Conservation (phyloP, 352 stramenopile genomes). For the Globisporangium camurandrum region DNA sequence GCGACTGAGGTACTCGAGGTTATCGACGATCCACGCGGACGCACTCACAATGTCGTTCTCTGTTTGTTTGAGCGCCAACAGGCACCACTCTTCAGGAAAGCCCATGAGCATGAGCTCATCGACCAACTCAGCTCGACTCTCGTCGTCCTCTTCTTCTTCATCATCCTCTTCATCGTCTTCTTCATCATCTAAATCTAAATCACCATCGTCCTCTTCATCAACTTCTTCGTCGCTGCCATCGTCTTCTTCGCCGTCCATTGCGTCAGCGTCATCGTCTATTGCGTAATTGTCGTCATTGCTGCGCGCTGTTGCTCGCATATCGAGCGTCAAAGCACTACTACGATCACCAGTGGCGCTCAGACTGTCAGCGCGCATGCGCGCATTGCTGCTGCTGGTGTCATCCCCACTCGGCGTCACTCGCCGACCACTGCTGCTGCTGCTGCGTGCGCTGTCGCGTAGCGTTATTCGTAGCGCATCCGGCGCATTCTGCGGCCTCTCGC, state of each 20-base stretch:
- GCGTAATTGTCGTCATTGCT: not conserved
- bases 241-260: slow-evolving; percentile 5
- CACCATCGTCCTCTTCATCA: slow-evolving; percentile 15
- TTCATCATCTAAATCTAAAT: slow-evolving; percentile 21
- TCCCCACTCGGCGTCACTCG: not conserved
- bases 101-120: slow-evolving; percentile 91
- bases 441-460: not conserved
- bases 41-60: slow-evolving; percentile 87
- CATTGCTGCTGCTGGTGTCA: not conserved
- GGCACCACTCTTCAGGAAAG: slow-evolving; percentile 90
- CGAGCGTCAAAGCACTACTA: not conserved
- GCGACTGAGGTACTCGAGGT: slow-evolving; percentile 87
- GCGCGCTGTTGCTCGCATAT: too few species aligned
- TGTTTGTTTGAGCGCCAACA: slow-evolving; percentile 86
- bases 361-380: not conserved
- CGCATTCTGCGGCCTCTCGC: too few species aligned
- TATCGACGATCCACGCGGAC: slow-evolving; percentile 91
- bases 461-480: too few species aligned
- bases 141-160: slow-evolving; percentile 37
- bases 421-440: not conserved
- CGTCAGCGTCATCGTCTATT: not conserved
- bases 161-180: slow-evolving; percentile 49
- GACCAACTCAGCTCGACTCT: slow-evolving; percentile 67
- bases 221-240: slow-evolving; percentile 8
- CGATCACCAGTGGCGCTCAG: too few species aligned